Conservation (phyloP, 2,329 filamentous ascomycete species). For the Hysterium pulicare region DNA sequence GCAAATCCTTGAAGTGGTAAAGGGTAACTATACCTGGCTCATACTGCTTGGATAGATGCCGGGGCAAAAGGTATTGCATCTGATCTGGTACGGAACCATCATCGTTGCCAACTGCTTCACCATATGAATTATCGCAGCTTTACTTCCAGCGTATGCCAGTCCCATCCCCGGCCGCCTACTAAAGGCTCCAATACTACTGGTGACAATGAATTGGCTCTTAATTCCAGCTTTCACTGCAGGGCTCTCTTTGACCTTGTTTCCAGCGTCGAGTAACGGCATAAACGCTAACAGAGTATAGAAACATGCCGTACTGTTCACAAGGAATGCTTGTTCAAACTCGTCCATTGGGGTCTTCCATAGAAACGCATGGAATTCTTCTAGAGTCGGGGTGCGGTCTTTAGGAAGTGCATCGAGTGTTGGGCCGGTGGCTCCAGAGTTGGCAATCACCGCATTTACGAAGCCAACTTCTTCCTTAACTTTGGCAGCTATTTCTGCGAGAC, state of each 20-base stretch:
- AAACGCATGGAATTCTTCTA: conserved; percentile 7
- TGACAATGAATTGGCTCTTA: conserved; percentile 21
- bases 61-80: conserved; percentile 11
- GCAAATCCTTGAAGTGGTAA: too few relatives aligned
- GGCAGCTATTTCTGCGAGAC: conserved; percentile 10
- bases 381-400: conserved; percentile 7
- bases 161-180: conserved; percentile 13
- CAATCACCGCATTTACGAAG: conserved; percentile 21
- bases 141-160: conserved; percentile 14
- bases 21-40: background rate
- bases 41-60: conserved; percentile 7
- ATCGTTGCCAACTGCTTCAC: conserved; percentile 14
- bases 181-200: conserved; percentile 17
- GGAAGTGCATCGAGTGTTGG: conserved; percentile 14
- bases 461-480: conserved; percentile 15
- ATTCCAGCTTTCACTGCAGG: conserved; percentile 8
- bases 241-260: conserved; percentile 24
- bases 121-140: conserved; percentile 12
- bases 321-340: conserved; percentile 32
- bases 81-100: conserved; percentile 10
- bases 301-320: conserved; percentile 39
- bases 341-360: conserved; percentile 33
- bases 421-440: conserved; percentile 19
- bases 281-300: conserved; percentile 44
- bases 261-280: conserved; percentile 40